A percentile compares a stretch with the other conserved stretches of the same genome.
Conservation (phyloP, 306 rosid genomes). For the Leucaena leucocephala region DNA sequence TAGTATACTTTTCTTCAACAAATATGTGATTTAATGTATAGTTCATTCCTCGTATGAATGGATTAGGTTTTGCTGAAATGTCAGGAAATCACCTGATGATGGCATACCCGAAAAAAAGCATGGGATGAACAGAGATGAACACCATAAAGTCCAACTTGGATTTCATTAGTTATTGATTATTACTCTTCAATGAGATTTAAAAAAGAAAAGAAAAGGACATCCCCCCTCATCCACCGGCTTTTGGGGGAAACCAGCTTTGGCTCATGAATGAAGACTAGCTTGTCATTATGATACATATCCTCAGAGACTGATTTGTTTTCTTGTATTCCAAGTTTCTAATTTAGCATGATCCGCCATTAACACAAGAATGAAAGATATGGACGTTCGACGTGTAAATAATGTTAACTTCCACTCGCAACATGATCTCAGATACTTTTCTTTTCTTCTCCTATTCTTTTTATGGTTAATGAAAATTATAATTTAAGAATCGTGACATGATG, state of each 20-base stretch:
- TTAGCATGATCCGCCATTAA: background rate
- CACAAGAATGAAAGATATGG: background rate
- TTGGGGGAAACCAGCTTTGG: background rate
- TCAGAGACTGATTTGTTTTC: slow-evolving; percentile 3
- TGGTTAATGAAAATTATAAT: background rate
- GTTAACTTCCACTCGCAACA: background rate
- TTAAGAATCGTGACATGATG: slow-evolving; percentile 10
- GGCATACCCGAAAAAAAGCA: background rate
- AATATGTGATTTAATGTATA: background rate
- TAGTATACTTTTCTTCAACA: background rate
- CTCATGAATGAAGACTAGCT: background rate
- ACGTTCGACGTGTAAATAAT: background rate
- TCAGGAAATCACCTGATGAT: background rate
- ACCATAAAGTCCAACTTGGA: background rate
- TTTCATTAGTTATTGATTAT: background rate
- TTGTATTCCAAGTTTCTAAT: background rate
- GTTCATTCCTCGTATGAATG: background rate
- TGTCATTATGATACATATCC: background rate
- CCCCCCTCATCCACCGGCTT: background rate
- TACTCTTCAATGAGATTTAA: background rate
- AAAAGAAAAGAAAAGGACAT: background rate
- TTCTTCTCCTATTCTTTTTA: background rate
- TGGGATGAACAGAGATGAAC: background rate
- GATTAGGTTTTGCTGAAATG: background rate
- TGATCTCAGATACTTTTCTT: background rate